Percentiles rank a stretch among this genome's conserved stretches.
phyloP scores from a whole-genome alignment of 768 basidiomycete genomes.

The Leucocoprinus sp. region DNA sequence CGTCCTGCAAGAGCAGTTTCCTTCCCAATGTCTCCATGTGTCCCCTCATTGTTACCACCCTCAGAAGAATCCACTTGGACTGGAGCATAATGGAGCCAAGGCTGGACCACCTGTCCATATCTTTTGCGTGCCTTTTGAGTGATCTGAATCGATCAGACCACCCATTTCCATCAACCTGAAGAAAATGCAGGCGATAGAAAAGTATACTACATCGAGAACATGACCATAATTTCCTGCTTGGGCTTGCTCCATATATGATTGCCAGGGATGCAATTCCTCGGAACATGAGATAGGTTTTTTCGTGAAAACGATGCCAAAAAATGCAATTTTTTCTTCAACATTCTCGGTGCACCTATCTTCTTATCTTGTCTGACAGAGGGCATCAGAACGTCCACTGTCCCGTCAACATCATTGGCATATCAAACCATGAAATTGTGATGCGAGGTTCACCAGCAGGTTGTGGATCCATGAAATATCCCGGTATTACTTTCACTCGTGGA shows the following conservation, averaged over 20 bases:
- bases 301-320: slow-evolving; percentile 55
- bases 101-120: slow-evolving; percentile 41
- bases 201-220: slow-evolving; percentile 49
- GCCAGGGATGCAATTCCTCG: slow-evolving; percentile 40
- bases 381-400: slow-evolving; percentile 29
- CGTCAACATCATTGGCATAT: slow-evolving; percentile 32
- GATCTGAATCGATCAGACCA: slow-evolving; percentile 69
- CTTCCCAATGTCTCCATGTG: slow-evolving; percentile 49
- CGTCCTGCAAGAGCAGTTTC: slow-evolving; percentile 39
- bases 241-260: slow-evolving; percentile 29
- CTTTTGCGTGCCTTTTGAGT: slow-evolving; percentile 21
- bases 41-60: slow-evolving; percentile 38
- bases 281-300: slow-evolving; percentile 37
- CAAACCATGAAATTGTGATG: slow-evolving; percentile 45
- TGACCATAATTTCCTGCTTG: slow-evolving; percentile 56
- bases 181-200: too few species aligned
- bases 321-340: slow-evolving; percentile 30
- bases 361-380: slow-evolving; percentile 21
- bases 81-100: slow-evolving; percentile 72
- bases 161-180: slow-evolving; percentile 53
- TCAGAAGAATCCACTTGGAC: slow-evolving; percentile 54
- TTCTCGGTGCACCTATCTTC: slow-evolving; percentile 26
- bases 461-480: slow-evolving; percentile 39
- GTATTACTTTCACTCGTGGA: slow-evolving; percentile 72
- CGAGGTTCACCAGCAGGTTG: slow-evolving; percentile 37